Percentiles rank a stretch among this genome's conserved stretches.
phyloP scores from a whole-genome alignment of 345 rosid genomes.

The Camelina sativa region DNA sequence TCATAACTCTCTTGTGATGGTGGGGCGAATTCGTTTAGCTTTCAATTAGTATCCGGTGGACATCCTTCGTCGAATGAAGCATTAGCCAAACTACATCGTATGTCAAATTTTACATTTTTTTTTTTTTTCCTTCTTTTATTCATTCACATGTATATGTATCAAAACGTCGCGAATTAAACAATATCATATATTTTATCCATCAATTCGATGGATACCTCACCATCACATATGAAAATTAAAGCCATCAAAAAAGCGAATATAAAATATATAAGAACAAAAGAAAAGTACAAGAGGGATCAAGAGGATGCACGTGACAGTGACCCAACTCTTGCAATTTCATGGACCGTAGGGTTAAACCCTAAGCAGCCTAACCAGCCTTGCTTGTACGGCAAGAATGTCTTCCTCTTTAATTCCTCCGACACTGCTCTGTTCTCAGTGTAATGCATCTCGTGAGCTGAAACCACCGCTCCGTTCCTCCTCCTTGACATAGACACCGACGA shows the following conservation, averaged over 20 bases:
- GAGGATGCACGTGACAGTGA: conserved; percentile 68
- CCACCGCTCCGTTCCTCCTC: conserved; percentile 46
- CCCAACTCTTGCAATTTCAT: conserved; percentile 72
- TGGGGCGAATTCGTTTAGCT: not conserved
- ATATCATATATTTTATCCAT: conserved; percentile 26
- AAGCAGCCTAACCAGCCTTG: conserved; percentile 89
- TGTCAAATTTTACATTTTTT: conserved; percentile 15
- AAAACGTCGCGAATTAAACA: conserved; percentile 20
- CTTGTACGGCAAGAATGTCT: conserved; percentile 87
- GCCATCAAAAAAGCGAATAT: conserved; percentile 26
- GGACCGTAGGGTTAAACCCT: conserved; percentile 73
- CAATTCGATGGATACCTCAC: conserved; percentile 16
- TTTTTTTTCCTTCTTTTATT: not conserved
- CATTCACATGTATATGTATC: not conserved
- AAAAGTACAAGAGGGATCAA: conserved; percentile 29
- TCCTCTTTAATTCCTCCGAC: conserved; percentile 88
- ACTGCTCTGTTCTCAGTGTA: conserved; percentile 85
- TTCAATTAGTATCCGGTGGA: not conserved
- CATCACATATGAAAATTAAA: conserved; percentile 38
- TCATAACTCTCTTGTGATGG: not conserved
- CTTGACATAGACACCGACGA: conserved; percentile 48
- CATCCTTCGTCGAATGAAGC: conserved; percentile 6
- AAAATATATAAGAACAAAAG: not conserved
- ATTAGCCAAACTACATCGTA: not conserved
- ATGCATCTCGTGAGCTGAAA: conserved; percentile 87